Conservation (phyloP, 371 early-diverging fungal genomes). For the Polyrhizophydium stewartii region DNA sequence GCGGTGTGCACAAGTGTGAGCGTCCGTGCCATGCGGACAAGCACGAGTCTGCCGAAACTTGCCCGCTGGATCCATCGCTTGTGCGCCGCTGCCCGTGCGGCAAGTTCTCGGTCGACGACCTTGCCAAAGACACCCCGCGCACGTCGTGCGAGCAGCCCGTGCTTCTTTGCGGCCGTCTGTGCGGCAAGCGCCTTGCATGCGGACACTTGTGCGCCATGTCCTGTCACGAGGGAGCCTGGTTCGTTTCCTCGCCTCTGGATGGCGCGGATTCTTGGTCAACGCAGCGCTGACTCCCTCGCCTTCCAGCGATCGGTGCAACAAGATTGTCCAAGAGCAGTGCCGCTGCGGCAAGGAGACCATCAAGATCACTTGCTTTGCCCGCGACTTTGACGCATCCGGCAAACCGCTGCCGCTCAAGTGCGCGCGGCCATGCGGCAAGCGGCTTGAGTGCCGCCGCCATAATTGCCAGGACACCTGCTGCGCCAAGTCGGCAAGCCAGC, state of each 20-base stretch:
- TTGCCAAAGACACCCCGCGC: constrained; percentile 33
- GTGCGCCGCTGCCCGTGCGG: constrained; percentile 84
- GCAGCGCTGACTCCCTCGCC: neutral
- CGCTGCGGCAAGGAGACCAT: constrained; percentile 22
- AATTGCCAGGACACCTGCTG: constrained; percentile 35
- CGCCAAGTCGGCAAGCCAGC: constrained; percentile 13
- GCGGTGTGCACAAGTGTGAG: constrained; percentile 74
- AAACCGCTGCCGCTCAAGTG: constrained; percentile 19
- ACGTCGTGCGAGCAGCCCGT: constrained; percentile 69
- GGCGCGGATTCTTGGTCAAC: too few species aligned
- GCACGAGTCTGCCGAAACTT: constrained; percentile 39
- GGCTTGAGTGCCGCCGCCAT: constrained; percentile 34
- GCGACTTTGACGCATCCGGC: constrained; percentile 10
- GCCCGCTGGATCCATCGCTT: constrained; percentile 65
- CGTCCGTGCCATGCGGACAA: constrained; percentile 66
- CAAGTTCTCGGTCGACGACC: constrained; percentile 26
- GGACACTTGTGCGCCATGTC: constrained; percentile 65
- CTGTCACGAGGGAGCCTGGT: constrained; percentile 75
- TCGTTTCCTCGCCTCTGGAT: neutral
- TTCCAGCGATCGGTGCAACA: constrained; percentile 17
- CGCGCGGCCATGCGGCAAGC: constrained; percentile 23
- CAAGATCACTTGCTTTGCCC: constrained; percentile 3
- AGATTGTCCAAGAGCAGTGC: constrained; percentile 16
- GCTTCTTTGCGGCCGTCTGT: constrained; percentile 67
- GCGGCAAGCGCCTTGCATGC: constrained; percentile 63